phyloP scores from a whole-genome alignment of 83 land plant species.

The Thuja plicata region DNA sequence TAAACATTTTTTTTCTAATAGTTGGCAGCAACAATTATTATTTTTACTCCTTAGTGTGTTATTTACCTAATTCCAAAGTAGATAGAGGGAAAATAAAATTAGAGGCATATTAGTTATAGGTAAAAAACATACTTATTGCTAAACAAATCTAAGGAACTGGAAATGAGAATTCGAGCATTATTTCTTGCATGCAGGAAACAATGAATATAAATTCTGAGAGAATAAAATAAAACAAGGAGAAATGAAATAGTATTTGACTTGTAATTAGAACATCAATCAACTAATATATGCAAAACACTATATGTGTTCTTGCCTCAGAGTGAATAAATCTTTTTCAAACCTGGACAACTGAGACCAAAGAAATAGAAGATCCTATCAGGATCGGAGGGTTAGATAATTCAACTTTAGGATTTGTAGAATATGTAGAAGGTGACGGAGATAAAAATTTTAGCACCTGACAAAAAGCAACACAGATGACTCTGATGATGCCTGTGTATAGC shows the following conservation, averaged over 20 bases:
- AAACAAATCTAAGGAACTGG: slow-evolving; percentile 87
- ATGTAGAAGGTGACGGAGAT: slow-evolving; percentile 90
- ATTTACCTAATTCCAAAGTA: neutral
- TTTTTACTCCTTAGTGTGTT: slow-evolving; percentile 7
- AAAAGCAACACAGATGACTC: neutral
- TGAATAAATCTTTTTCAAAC: slow-evolving; percentile 30
- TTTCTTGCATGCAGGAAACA: slow-evolving; percentile 86
- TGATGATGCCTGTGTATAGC: neutral
- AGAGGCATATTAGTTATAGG: neutral
- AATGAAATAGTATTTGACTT: neutral
- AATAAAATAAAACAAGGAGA: neutral
- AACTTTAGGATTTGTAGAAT: slow-evolving; percentile 81
- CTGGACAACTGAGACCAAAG: slow-evolving; percentile 93
- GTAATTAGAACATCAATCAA: neutral
- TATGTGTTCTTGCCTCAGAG: neutral
- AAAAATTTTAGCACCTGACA: slow-evolving; percentile 80
- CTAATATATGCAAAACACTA: neutral
- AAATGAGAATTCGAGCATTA: slow-evolving; percentile 86
- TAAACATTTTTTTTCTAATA: too few relatives aligned
- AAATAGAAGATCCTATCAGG: slow-evolving; percentile 77
- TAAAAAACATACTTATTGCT: slow-evolving; percentile 70
- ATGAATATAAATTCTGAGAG: neutral
- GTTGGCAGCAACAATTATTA: too few relatives aligned
- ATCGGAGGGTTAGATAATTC: slow-evolving; percentile 70
- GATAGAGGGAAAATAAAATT: neutral